A percentile compares a stretch with the other conserved stretches of the same genome.
Evolutionary conservation across 169 alveolate genomes (phyloP).

Genomic region (Plasmodium fragile): DNA sequence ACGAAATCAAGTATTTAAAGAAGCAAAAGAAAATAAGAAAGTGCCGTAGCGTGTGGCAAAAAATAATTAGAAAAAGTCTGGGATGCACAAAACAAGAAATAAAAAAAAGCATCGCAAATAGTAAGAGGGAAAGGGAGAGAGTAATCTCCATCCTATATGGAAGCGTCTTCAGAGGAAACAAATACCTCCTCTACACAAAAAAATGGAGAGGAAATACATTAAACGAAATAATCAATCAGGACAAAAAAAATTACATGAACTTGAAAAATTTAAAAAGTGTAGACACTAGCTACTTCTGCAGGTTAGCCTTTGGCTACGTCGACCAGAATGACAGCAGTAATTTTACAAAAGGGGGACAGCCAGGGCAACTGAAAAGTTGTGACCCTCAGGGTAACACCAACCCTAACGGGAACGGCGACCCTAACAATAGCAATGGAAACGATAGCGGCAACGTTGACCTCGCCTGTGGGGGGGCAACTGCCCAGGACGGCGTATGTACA

Average conservation of each 20-base stretch:
- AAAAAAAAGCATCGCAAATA: conserved; percentile 14
- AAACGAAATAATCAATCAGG: conserved; percentile 71
- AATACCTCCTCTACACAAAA: conserved; percentile 39
- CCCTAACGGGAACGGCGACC: background rate
- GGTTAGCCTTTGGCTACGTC: conserved; percentile 47
- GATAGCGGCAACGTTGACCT: background rate
- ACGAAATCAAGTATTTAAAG: background rate
- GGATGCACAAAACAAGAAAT: conserved; percentile 67
- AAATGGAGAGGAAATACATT: conserved; percentile 74
- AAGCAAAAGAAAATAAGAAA: conserved; percentile 26
- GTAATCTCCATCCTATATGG: conserved; percentile 48
- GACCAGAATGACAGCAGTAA: background rate
- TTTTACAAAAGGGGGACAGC: background rate
- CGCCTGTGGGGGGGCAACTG: background rate
- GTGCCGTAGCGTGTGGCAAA: conserved; percentile 47
- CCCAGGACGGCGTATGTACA: no score
- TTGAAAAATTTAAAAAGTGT: conserved; percentile 39
- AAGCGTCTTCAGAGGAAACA: conserved; percentile 52
- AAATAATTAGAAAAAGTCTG: conserved; percentile 22
- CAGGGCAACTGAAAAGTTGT: background rate
- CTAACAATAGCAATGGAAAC: background rate
- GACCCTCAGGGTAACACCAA: background rate
- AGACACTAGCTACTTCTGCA: conserved; percentile 41
- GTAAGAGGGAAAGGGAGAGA: conserved; percentile 64
- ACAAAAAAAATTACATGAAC: conserved; percentile 21